These are phyloP conservation scores for Purshia tridentata DNA, from an alignment of 306 rosid genomes.

Conservation along the genomic window DNA sequence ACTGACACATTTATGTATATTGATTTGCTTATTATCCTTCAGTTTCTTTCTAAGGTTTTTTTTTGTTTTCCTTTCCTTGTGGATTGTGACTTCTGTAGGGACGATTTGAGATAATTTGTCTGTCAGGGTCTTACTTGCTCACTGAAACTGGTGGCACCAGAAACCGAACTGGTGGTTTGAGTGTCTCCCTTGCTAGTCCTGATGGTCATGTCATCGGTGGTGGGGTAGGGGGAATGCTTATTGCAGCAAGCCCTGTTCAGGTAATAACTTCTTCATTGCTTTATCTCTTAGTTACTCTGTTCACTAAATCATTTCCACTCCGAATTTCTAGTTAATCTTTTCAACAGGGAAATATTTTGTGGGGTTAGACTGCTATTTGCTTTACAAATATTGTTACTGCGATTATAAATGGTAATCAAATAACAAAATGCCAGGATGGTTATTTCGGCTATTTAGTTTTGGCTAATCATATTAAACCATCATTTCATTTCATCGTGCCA, in stretches of 20 bases:
- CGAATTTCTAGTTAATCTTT: background rate
- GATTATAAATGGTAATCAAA: background rate
- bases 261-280: constrained; percentile 39
- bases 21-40: background rate
- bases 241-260: constrained; percentile 93
- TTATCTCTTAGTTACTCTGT: constrained; percentile 8
- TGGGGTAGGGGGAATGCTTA: constrained; percentile 78
- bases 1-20: background rate
- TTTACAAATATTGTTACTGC: background rate
- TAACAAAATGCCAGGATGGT: background rate
- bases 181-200: constrained; percentile 85
- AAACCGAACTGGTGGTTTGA: constrained; percentile 69
- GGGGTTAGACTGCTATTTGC: background rate
- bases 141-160: constrained; percentile 57
- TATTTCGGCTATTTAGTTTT: background rate
- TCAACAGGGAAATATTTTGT: background rate
- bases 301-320: background rate
- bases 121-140: constrained; percentile 78
- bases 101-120: constrained; percentile 83
- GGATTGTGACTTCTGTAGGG: constrained; percentile 56
- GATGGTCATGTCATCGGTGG: constrained; percentile 94
- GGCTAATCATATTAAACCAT: background rate
- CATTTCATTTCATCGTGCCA: background rate
- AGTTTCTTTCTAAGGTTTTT: background rate
- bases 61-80: constrained; percentile 5